Conservation (phyloP, 1,284 basidiomycete species). For the Xerocomus amazonicus region DNA sequence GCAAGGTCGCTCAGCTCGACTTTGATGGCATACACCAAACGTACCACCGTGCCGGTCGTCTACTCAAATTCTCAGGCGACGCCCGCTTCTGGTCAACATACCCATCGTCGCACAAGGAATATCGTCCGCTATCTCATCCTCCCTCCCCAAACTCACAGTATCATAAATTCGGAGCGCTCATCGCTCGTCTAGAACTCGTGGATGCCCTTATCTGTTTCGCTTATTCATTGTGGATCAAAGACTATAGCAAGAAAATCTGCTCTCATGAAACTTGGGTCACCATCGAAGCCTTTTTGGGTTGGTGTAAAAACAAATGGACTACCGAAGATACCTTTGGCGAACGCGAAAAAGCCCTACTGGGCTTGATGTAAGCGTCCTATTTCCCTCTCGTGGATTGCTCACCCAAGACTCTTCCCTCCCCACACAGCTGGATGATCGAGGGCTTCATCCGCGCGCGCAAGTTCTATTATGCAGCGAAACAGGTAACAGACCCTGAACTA, state of each 20-base stretch:
- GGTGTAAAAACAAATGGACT: slow-evolving; percentile 66
- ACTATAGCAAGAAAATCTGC: slow-evolving; percentile 50
- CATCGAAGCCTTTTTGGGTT: slow-evolving; percentile 58
- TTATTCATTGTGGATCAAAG: slow-evolving; percentile 69
- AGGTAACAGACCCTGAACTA: slow-evolving; percentile 43
- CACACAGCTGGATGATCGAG: slow-evolving; percentile 65
- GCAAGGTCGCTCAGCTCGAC: slow-evolving; percentile 39
- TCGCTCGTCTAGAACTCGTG: slow-evolving; percentile 70
- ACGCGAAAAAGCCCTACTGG: slow-evolving; percentile 68
- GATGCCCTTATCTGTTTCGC: slow-evolving; percentile 72
- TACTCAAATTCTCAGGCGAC: slow-evolving; percentile 73
- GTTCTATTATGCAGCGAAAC: slow-evolving; percentile 45
- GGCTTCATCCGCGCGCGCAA: slow-evolving; percentile 64
- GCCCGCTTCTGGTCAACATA: slow-evolving; percentile 70
- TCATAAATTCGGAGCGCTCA: slow-evolving; percentile 64
- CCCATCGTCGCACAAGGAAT: slow-evolving; percentile 58
- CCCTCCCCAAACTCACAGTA: slow-evolving; percentile 62
- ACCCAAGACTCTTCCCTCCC: slow-evolving; percentile 24
- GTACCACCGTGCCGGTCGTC: slow-evolving; percentile 58
- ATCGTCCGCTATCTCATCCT: slow-evolving; percentile 56
- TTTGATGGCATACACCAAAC: slow-evolving; percentile 57
- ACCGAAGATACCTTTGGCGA: slow-evolving; percentile 58
- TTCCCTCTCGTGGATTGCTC: slow-evolving; percentile 28
- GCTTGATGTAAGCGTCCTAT: slow-evolving; percentile 61
- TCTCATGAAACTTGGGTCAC: slow-evolving; percentile 58